Conservation (phyloP, 2,329 filamentous ascomycete genomes). For the Harringtonia lauricola region DNA sequence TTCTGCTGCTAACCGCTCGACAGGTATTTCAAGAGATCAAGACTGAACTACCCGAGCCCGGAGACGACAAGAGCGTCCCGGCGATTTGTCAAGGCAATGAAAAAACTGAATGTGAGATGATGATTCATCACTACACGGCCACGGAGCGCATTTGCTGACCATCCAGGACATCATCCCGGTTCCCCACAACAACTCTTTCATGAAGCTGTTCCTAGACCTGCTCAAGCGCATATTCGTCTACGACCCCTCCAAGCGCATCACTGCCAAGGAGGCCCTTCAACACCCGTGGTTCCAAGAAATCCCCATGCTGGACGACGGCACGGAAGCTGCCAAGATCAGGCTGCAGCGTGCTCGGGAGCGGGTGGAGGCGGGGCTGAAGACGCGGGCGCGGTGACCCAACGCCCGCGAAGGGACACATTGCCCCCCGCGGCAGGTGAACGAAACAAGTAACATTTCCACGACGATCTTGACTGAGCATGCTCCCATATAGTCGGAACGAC, state of each 20-base stretch:
- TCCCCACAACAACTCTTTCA: constrained; percentile 45
- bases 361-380: not conserved
- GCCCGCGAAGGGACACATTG: too few relatives aligned
- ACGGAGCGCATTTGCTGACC: constrained; percentile 10
- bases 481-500: too few relatives aligned
- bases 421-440: too few relatives aligned
- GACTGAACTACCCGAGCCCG: constrained; percentile 51
- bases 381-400: too few relatives aligned
- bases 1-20: not conserved
- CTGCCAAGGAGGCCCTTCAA: constrained; percentile 53
- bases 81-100: constrained; percentile 64
- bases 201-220: constrained; percentile 52
- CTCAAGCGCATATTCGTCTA: constrained; percentile 58
- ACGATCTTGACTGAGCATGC: too few relatives aligned
- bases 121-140: not conserved
- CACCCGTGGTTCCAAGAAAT: constrained; percentile 59
- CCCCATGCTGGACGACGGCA: constrained; percentile 53
- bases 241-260: constrained; percentile 53
- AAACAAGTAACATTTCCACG: not conserved
- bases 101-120: constrained; percentile 42
- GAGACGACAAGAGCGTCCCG: constrained; percentile 55
- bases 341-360: constrained; percentile 26
- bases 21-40: constrained; percentile 57
- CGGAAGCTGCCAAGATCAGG: constrained; percentile 55
- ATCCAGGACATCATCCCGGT: constrained; percentile 53